These are phyloP conservation scores for Paramecium sexaurelia DNA, from an alignment of 73 alveolate species.

Conservation along the genomic window DNA sequence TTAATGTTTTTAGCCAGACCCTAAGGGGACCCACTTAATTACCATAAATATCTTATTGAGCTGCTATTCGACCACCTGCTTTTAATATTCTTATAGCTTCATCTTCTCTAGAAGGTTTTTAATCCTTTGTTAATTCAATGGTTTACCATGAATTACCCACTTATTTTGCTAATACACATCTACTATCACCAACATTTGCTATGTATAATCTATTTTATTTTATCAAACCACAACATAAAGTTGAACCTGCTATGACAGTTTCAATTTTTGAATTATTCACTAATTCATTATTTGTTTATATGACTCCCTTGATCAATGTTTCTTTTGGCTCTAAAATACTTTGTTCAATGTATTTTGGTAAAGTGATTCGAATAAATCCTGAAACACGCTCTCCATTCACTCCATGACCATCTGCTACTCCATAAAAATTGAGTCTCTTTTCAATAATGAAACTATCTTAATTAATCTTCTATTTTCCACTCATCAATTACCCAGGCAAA, in stretches of 20 bases:
- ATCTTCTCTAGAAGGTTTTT: constrained; percentile 75
- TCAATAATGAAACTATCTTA: constrained; percentile 37
- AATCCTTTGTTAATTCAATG: constrained; percentile 73
- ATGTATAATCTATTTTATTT: not conserved
- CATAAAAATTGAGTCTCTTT: constrained; percentile 30
- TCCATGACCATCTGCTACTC: constrained; percentile 58
- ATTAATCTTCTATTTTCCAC: not conserved
- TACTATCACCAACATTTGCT: constrained; percentile 63
- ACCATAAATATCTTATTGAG: constrained; percentile 77
- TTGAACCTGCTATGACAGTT: constrained; percentile 56
- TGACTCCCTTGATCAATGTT: not conserved
- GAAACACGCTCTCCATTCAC: constrained; percentile 40
- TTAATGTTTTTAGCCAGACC: constrained; percentile 76
- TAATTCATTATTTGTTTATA: constrained; percentile 11
- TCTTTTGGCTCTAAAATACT: constrained; percentile 6
- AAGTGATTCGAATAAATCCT: constrained; percentile 10
- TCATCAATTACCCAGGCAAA: constrained; percentile 9
- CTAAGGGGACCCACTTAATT: constrained; percentile 74
- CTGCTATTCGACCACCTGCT: constrained; percentile 78
- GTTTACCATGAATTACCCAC: constrained; percentile 67
- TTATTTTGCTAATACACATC: constrained; percentile 51
- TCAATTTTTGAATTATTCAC: constrained; percentile 27
- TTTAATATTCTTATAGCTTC: constrained; percentile 77
- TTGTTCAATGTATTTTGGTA: not conserved
- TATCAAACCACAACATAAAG: constrained; percentile 50